Evolutionary conservation across 2,329 filamentous ascomycete genomes (phyloP).

Genomic region (Paraphaeosphaeria minitans): DNA sequence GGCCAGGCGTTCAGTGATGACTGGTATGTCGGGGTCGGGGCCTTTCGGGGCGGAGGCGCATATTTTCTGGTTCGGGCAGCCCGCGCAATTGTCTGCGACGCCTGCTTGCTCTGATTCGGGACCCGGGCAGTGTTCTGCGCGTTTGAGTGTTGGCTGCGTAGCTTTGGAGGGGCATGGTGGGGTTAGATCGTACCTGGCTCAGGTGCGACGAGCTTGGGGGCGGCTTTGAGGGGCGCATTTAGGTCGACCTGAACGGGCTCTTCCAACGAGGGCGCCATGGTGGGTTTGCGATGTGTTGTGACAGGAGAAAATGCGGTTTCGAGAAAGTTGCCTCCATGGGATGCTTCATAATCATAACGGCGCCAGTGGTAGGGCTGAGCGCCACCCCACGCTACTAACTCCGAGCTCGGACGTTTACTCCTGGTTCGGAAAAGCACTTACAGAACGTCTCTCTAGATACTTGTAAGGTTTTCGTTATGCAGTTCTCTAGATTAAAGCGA

Average conservation of each 20-base stretch:
- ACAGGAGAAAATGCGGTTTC: not conserved
- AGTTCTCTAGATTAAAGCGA: no score
- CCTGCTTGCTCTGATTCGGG: constrained; percentile 75
- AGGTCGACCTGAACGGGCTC: constrained; percentile 71
- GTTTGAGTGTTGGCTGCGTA: constrained; percentile 59
- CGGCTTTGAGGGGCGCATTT: constrained; percentile 74
- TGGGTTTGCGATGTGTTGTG: constrained; percentile 1
- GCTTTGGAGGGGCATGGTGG: constrained; percentile 57
- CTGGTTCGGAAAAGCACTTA: no score
- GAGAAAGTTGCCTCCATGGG: not conserved
- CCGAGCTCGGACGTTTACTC: no score
- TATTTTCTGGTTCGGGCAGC: constrained; percentile 94
- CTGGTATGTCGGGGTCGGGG: constrained; percentile 88
- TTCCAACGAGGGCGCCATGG: constrained; percentile 83
- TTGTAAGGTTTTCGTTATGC: no score
- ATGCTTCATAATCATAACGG: no score
- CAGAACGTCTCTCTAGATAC: no score
- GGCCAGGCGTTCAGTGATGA: constrained; percentile 82
- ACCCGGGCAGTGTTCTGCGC: constrained; percentile 86
- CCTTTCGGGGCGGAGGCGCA: constrained; percentile 94
- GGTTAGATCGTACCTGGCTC: constrained; percentile 67
- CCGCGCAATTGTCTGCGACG: constrained; percentile 80
- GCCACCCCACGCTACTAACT: no score
- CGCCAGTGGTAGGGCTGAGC: no score
- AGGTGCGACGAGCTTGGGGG: constrained; percentile 86